A percentile compares a stretch with the other conserved stretches of the same genome.
Evolutionary conservation across 2,329 filamentous ascomycete genomes (phyloP).

Genomic region (Penicillium fuscoglaucum): DNA sequence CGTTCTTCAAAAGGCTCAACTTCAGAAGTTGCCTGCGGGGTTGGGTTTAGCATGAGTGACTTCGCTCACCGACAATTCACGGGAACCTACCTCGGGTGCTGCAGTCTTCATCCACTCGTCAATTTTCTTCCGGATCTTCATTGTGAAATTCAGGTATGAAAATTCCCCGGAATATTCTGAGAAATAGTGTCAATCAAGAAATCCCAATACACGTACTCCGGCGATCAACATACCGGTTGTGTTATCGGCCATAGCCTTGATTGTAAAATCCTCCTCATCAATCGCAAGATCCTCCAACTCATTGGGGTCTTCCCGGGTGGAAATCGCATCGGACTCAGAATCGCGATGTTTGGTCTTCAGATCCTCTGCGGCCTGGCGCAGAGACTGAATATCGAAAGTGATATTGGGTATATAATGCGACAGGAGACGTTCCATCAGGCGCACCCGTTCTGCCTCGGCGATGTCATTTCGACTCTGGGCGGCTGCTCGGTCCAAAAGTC

Average conservation of each 20-base stretch:
- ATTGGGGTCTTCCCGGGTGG: slow-evolving; percentile 35
- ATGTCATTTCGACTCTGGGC: slow-evolving; percentile 38
- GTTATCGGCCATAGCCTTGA: slow-evolving; percentile 42
- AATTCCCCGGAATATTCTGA: slow-evolving; percentile 49
- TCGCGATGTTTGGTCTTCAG: slow-evolving; percentile 42
- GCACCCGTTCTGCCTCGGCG: slow-evolving; percentile 38
- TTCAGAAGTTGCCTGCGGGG: slow-evolving; percentile 36
- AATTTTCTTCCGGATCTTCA: slow-evolving; percentile 45
- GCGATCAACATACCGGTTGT: slow-evolving; percentile 36
- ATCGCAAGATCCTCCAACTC: slow-evolving; percentile 44
- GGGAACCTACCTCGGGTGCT: slow-evolving; percentile 36
- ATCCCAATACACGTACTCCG: too few species aligned
- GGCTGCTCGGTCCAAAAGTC: slow-evolving; percentile 33
- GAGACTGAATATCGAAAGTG: slow-evolving; percentile 43
- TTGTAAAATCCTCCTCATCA: slow-evolving; percentile 44
- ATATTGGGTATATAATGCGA: slow-evolving; percentile 50
- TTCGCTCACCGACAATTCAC: not conserved
- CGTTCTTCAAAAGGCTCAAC: slow-evolving; percentile 44
- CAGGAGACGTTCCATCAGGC: slow-evolving; percentile 52
- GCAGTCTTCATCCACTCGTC: slow-evolving; percentile 45
- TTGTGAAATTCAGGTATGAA: slow-evolving; percentile 47
- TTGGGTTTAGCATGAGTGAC: slow-evolving; percentile 10
- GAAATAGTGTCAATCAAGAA: not conserved
- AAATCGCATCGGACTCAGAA: slow-evolving; percentile 33
- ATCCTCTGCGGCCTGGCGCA: slow-evolving; percentile 48